Base-by-base conservation (phyloP, 805 yeast genomes). In the Saturnispora quitensis region DNA sequence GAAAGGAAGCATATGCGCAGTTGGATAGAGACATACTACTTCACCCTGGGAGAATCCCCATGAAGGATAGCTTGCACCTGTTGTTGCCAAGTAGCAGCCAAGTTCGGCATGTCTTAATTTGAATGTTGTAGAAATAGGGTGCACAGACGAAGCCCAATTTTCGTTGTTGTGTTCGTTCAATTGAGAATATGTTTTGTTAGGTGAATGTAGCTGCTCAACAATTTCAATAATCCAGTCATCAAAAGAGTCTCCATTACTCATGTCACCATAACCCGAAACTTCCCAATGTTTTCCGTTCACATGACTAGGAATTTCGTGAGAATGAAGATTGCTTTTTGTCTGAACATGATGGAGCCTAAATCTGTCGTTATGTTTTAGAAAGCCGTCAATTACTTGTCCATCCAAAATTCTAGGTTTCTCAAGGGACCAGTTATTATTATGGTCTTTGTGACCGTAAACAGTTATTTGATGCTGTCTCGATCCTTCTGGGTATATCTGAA, bases 11-110 rank as follows among this genome's bases (percentile, higher is more conserved):
- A 58, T 17, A 15, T 51, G 43, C 50, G 72, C 71, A 10, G 66
- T 56, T 0, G 78, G 66, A 6, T 71, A 62, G 56, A 78, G 78
- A 67, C 95, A 86, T 7, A 82, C 78, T 42, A 86, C 87, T 67
- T 86, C 95, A 56, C 96, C 96, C 73, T 93, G 99, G 65, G 89
- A 80, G 78, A 91, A 93, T 20, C 99, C 99, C 99, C 99, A 93
- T 17, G 81, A 82, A 18, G 99, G 99, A 63, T 90, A 82, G 24
- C 79, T 66, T 58, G 73, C 70, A 44, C 97, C 97, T 10, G 93
- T 76, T 13, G 91, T 86, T 58, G 90, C 86, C 63, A 93, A 72
- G 67, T 89, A 90, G 67, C 97, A 95, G 42, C 86, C 85, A 61
- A 89, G 66, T 9, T 66, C 78, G 57, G 73, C 74, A 67, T 83